A percentile compares a stretch with the other conserved stretches of the same genome.
Evolutionary conservation across 2,329 filamentous ascomycete species (phyloP).

Genomic region (Dryadomyces quercivorus): DNA sequence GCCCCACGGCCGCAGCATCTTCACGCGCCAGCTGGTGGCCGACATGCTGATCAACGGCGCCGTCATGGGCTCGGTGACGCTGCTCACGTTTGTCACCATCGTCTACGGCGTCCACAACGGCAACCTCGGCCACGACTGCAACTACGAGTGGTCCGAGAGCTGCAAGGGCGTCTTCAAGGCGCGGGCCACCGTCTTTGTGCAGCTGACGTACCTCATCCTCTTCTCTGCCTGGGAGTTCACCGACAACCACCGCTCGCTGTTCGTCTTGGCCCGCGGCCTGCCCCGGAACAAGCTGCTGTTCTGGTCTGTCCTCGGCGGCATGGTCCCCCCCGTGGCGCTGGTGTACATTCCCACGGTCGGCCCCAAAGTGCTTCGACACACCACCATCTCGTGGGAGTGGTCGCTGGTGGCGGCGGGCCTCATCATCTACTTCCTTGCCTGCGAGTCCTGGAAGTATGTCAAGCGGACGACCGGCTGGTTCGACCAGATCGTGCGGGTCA

Average conservation of each 20-base stretch:
- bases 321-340: slow-evolving; percentile 51
- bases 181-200: slow-evolving; percentile 60
- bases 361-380: slow-evolving; percentile 60
- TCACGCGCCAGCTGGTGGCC: slow-evolving; percentile 63
- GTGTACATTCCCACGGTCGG: slow-evolving; percentile 66
- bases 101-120: slow-evolving; percentile 44
- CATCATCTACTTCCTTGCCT: slow-evolving; percentile 50
- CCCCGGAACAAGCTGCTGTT: slow-evolving; percentile 61
- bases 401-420: slow-evolving; percentile 52
- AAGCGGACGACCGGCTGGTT: neutral
- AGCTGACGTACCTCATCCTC: slow-evolving; percentile 61
- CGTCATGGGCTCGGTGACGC: slow-evolving; percentile 61
- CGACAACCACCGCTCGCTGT: slow-evolving; percentile 58
- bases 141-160: slow-evolving; percentile 39
- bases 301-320: slow-evolving; percentile 50
- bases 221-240: slow-evolving; percentile 71
- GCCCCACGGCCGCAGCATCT: slow-evolving; percentile 65
- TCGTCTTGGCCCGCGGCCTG: slow-evolving; percentile 50
- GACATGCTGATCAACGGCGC: slow-evolving; percentile 73
- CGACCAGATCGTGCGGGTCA: neutral
- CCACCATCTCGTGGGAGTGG: slow-evolving; percentile 61
- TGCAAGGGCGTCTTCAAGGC: slow-evolving; percentile 56
- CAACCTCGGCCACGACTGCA: slow-evolving; percentile 49
- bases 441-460: slow-evolving; percentile 55
- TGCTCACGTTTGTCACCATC: slow-evolving; percentile 53